These are phyloP conservation scores for Clarireedia paspali DNA, from an alignment of 2,329 filamentous ascomycete genomes.

Conservation along the genomic window DNA sequence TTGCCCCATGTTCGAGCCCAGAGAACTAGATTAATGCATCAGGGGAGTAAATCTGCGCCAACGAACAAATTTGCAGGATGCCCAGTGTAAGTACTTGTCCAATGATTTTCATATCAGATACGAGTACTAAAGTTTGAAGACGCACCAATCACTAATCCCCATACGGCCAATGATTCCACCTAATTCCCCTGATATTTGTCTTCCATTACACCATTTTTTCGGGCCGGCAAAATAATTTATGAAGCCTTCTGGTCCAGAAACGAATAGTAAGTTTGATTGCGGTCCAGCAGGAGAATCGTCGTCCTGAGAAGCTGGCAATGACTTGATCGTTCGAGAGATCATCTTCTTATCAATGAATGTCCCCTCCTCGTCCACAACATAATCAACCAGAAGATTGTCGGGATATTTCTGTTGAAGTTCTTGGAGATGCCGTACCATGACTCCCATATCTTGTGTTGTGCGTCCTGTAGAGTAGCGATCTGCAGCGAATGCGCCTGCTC, in stretches of 20 bases:
- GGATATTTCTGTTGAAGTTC: slow-evolving; percentile 51
- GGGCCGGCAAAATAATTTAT: slow-evolving; percentile 3
- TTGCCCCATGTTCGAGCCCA: too few relatives aligned
- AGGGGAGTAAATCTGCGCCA: too few relatives aligned
- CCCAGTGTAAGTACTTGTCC: too few relatives aligned
- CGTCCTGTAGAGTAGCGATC: not conserved
- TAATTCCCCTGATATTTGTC: slow-evolving; percentile 67
- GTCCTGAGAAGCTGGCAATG: not conserved
- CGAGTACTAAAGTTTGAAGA: slow-evolving; percentile 28
- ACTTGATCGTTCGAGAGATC: slow-evolving; percentile 33
- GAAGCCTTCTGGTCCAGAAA: slow-evolving; percentile 7
- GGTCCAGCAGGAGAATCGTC: not conserved
- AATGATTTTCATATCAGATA: too few relatives aligned
- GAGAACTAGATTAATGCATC: too few relatives aligned
- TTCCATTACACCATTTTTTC: slow-evolving; percentile 35
- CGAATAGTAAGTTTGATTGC: slow-evolving; percentile 43
- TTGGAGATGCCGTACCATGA: slow-evolving; percentile 55
- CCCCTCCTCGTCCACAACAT: slow-evolving; percentile 77
- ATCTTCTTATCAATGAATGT: slow-evolving; percentile 51
- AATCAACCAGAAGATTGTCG: slow-evolving; percentile 54
- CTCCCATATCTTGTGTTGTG: slow-evolving; percentile 28
- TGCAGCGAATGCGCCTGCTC: slow-evolving; percentile 27
- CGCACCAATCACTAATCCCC: slow-evolving; percentile 32
- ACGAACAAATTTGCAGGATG: too few relatives aligned
- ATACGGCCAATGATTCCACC: slow-evolving; percentile 60